Percentiles rank a stretch among this genome's conserved stretches.
Evolutionary conservation across 1,284 basidiomycete genomes (phyloP).

Genomic region (Cutaneotrichosporon sp.): DNA sequence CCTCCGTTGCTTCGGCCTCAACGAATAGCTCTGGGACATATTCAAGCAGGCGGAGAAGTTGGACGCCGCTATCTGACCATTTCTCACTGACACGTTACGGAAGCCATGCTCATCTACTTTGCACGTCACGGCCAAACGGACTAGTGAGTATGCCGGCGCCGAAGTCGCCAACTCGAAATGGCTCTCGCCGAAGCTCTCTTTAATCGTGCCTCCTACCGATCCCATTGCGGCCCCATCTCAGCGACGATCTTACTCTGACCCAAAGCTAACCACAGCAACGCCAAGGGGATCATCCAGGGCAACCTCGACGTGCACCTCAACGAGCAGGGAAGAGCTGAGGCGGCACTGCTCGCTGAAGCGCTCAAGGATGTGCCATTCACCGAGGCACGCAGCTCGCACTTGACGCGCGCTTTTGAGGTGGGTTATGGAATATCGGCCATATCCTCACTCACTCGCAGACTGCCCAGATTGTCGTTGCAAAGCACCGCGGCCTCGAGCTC

Average conservation of each 20-base stretch:
- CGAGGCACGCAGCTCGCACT: conserved; percentile 28
- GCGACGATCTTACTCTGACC: no score
- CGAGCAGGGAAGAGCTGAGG: conserved; percentile 34
- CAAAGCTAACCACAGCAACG: conserved; percentile 33
- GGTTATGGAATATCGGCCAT: no score
- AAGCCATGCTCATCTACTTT: conserved; percentile 38
- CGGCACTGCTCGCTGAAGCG: conserved; percentile 23
- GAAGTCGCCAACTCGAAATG: no score
- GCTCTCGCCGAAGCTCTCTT: not conserved
- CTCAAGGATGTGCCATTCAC: conserved; percentile 25
- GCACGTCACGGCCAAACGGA: conserved; percentile 46
- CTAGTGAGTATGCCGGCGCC: conserved; percentile 32
- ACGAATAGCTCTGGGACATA: no score
- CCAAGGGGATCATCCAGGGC: conserved; percentile 44
- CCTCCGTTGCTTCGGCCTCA: no score
- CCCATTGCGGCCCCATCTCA: not conserved
- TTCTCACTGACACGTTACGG: no score
- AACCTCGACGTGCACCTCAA: conserved; percentile 45
- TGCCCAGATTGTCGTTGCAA: conserved; percentile 26
- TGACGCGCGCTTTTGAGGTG: conserved; percentile 41
- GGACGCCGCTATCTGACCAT: no score
- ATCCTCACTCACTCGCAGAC: conserved; percentile 26
- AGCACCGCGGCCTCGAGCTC: conserved; percentile 23
- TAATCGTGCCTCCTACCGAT: not conserved
- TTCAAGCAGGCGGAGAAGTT: no score